These are phyloP conservation scores for Coccomyxa sp. DNA, from an alignment of 139 green algal genomes.

Conservation along the genomic window DNA sequence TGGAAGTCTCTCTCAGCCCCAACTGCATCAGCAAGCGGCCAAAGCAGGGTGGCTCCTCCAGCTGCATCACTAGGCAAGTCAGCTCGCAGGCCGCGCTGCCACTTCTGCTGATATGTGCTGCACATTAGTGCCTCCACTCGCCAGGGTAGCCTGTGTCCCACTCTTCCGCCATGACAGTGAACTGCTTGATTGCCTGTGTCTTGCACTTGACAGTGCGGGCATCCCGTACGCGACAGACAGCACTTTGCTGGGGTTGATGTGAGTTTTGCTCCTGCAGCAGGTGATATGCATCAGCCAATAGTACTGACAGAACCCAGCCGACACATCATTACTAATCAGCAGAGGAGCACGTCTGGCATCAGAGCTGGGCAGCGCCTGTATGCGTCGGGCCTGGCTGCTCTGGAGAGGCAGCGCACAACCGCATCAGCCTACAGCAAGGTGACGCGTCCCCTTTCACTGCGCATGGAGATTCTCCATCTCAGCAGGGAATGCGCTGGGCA, in stretches of 20 bases:
- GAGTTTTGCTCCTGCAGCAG: background rate
- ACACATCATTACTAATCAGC: background rate
- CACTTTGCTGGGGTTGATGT: background rate
- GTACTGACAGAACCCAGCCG: background rate
- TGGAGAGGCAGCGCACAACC: slow-evolving; percentile 5
- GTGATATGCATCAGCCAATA: no score
- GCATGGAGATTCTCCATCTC: background rate
- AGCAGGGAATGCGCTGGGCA: background rate
- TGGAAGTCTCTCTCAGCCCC: background rate
- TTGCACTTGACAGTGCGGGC: background rate
- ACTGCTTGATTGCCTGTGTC: background rate
- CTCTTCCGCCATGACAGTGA: background rate
- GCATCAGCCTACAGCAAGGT: background rate
- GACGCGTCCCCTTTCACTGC: background rate
- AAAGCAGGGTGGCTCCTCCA: background rate
- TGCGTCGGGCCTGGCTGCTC: slow-evolving; percentile 4
- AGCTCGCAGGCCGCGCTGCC: background rate
- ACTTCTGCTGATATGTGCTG: no score
- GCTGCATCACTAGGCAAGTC: background rate
- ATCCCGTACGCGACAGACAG: background rate
- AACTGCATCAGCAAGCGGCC: background rate
- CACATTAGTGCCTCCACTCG: background rate
- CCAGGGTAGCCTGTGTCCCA: background rate
- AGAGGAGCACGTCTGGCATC: background rate
- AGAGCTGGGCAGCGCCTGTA: slow-evolving; percentile 12